These are phyloP conservation scores for Backusella morwellensis DNA, from an alignment of 192 early-diverging fungal species.

Conservation along the genomic window DNA sequence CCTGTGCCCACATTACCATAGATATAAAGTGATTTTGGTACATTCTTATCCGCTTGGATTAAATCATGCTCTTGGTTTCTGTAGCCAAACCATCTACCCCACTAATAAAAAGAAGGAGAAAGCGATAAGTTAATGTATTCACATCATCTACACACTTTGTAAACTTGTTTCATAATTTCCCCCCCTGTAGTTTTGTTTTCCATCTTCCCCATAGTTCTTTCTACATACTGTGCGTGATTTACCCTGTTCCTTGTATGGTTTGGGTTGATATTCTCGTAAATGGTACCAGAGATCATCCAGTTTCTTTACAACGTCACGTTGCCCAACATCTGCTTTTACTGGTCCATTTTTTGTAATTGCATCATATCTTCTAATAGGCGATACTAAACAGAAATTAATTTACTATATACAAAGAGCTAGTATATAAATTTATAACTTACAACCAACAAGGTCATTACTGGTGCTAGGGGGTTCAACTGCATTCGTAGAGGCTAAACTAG, in stretches of 20 bases:
- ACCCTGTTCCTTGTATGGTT: neutral
- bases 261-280: conserved; percentile 10
- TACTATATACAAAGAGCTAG: neutral
- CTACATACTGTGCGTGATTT: conserved; percentile 1
- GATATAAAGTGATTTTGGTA: conserved; percentile 56
- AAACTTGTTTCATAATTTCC: neutral
- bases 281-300: conserved; percentile 6
- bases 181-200: neutral
- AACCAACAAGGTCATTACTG: neutral
- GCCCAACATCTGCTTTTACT: neutral
- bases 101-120: conserved; percentile 1
- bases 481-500: neutral
- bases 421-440: neutral
- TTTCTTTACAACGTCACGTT: conserved; percentile 1
- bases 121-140: neutral
- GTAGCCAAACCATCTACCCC: conserved; percentile 13
- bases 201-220: neutral
- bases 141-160: neutral
- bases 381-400: neutral
- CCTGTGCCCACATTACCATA: conserved; percentile 87
- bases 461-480: neutral
- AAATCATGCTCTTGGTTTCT: neutral
- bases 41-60: neutral
- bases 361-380: conserved; percentile 6
- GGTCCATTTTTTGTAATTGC: conserved; percentile 9